Percentiles rank a stretch among this genome's conserved stretches.
Evolutionary conservation across 2,329 filamentous ascomycete genomes (phyloP).

Genomic region (Pseudogymnoascus sp.): DNA sequence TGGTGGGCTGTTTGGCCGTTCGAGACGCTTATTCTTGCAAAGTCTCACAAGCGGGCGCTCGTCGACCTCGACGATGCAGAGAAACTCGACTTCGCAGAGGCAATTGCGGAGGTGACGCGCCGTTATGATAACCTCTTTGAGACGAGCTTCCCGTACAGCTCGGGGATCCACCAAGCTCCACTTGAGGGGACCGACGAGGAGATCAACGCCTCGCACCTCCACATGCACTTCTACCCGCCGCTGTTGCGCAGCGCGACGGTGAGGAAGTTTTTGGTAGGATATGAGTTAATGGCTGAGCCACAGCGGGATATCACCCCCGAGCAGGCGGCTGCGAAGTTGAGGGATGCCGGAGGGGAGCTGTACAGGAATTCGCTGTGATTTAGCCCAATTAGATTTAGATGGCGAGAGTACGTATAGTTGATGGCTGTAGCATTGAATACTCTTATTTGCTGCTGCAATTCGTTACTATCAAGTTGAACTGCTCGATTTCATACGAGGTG

Average conservation of each 20-base stretch:
- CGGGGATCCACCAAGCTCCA: constrained; percentile 92
- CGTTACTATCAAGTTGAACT: neutral
- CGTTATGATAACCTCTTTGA: constrained; percentile 97
- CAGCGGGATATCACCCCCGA: constrained; percentile 97
- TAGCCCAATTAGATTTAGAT: neutral
- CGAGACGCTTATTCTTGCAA: constrained; percentile 83
- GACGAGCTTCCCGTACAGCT: constrained; percentile 93
- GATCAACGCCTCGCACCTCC: constrained; percentile 79
- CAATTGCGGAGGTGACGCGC: constrained; percentile 78
- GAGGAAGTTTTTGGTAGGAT: constrained; percentile 92
- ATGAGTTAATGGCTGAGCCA: constrained; percentile 95
- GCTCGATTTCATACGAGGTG: neutral
- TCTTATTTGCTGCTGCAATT: neutral
- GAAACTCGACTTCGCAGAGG: constrained; percentile 67
- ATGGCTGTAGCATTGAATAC: neutral
- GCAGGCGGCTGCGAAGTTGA: constrained; percentile 74
- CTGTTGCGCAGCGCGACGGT: constrained; percentile 87
- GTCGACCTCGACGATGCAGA: constrained; percentile 72
- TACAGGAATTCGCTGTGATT: constrained; percentile 56
- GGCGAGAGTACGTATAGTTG: neutral
- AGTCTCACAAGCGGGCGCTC: constrained; percentile 73
- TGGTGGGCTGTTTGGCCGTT: constrained; percentile 99
- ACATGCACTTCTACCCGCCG: constrained; percentile 97
- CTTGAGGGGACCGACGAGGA: constrained; percentile 75
- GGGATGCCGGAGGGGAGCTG: constrained; percentile 69